Conservation (phyloP, 1,284 basidiomycete genomes). For the Heliocybe sulcata region DNA sequence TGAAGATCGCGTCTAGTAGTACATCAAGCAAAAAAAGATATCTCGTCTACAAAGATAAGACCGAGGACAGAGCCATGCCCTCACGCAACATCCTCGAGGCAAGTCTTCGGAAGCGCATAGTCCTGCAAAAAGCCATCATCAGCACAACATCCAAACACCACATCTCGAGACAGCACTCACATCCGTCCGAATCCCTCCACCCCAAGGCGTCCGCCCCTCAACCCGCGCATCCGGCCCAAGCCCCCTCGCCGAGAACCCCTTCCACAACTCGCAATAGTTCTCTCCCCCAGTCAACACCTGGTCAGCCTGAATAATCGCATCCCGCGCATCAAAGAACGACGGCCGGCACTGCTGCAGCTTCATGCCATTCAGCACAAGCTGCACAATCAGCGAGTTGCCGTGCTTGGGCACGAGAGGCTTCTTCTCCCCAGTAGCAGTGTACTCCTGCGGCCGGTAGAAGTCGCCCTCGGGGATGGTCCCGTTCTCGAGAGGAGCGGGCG, state of each 20-base stretch:
- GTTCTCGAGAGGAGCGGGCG: constrained; percentile 56
- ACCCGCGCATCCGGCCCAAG: constrained; percentile 73
- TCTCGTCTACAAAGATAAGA: not conserved
- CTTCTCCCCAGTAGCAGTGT: constrained; percentile 26
- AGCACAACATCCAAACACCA: not conserved
- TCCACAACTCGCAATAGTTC: constrained; percentile 89
- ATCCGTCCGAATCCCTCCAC: constrained; percentile 72
- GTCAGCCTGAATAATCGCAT: constrained; percentile 94
- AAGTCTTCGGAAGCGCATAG: not conserved
- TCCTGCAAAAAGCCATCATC: constrained; percentile 5
- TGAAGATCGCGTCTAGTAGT: not conserved
- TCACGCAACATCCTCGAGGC: constrained; percentile 4
- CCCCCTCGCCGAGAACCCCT: constrained; percentile 79
- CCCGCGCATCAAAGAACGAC: constrained; percentile 86
- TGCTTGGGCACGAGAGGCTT: constrained; percentile 80
- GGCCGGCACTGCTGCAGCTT: constrained; percentile 93
- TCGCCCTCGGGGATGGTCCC: constrained; percentile 59
- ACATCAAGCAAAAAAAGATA: not conserved
- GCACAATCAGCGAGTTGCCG: constrained; percentile 83
- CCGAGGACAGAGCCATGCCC: not conserved
- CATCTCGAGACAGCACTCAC: constrained; percentile 25
- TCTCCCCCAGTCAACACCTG: constrained; percentile 85
- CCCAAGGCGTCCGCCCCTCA: constrained; percentile 85
- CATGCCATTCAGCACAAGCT: constrained; percentile 89
- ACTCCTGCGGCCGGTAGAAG: constrained; percentile 60